Base-by-base conservation (phyloP, 106 monocot genomes). In the Allium fistulosum region DNA sequence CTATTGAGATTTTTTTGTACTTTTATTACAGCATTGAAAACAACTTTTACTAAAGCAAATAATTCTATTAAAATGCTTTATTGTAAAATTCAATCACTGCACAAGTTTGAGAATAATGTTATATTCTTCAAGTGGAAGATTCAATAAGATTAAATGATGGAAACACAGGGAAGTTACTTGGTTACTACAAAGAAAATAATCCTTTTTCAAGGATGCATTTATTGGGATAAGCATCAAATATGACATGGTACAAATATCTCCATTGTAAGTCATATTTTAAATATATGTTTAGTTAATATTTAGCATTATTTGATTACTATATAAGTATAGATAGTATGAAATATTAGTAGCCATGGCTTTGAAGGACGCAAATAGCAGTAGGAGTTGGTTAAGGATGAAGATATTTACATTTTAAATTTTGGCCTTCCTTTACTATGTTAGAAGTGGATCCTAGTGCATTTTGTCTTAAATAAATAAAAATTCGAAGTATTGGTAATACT, bases 161-260 rank as follows among this genome's bases (percentile, higher is more conserved):
- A 71, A 92, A 89, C 68, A 73, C 62, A 7, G 78, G 82, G 59
- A 97, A 92, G 50, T 74, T 97, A 64, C 57, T 87, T 27, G 88
- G 97, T 0, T 97, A 92, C 76, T 89, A 92, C 76, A 71, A 78
- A 76, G 97, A 89, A 58, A 67, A 64, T 47, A 77, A 92, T 17
- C 97, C 97, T 10, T 97, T 89, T 80, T 81, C 89, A 53, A 86
- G 97, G 57, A 97, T 92, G 97, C 82, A 92, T 46, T 67, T 97
- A 18, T 92, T 92, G 80, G 86, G 88, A 66, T 97, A 97, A 71
- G 82, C 86, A 74, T 82, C 97, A 59, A 97, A 97, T 77, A 92
- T 91, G 48, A 97, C 97, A 61, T 76, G 92, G 50, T 81, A 86
- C 72, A 92, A 97, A 67, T 80, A 97, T 60, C 86, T 97, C 45